Evolutionary conservation across 2,329 filamentous ascomycete species (phyloP), one percentile per base, ranked within the genome.

Genomic region (Chrysoporthe cubensis): DNA sequence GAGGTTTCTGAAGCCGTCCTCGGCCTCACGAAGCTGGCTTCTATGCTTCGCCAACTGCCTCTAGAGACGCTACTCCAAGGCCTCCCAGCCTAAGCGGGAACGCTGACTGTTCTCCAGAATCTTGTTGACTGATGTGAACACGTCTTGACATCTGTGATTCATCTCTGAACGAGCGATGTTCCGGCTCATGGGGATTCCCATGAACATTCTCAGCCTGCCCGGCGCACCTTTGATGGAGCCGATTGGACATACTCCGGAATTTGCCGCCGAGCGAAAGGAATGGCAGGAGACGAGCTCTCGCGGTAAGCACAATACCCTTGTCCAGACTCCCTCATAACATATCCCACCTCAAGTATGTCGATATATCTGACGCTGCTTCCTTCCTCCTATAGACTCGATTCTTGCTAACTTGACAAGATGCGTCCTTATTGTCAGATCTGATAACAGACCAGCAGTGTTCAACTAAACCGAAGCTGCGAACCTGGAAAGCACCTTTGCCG

Each of bases 241-340:
- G 57, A 43, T 43, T 26, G 37, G 57, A 42, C 8, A n/a, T 21
- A n/a, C 5, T 26, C 14, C 14, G 37, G 57, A 42, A 43, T 59
- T 59, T 1, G 18, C 21, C 7, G 37, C 37, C 16, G 6, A 44
- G 57, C 57, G 40, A 43, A 21, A 42, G 37, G 40, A 59, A 59
- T 59, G 37, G 37, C 57, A 43, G 8, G 34, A 59, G 57, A 59
- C 57, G 37, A 59, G 57, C 57, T 42, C 57, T 59, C 37, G 37
- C 18, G 57, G 57, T 59, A 11, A 59, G 57, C 57, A 59, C 34
- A 43, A 59, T 14, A 43, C 37, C 37, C 37, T 43, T 40, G 18
- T 21, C 37, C 54, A 16, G 54, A 57, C 13, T 57, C 54, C 26
- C 32, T 57, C 26, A 37, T 34, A 9, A 57, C 54, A 40, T 40